Evolutionary conservation across 352 stramenopile species (phyloP).

Genomic region (Phytopythium sindhum): DNA sequence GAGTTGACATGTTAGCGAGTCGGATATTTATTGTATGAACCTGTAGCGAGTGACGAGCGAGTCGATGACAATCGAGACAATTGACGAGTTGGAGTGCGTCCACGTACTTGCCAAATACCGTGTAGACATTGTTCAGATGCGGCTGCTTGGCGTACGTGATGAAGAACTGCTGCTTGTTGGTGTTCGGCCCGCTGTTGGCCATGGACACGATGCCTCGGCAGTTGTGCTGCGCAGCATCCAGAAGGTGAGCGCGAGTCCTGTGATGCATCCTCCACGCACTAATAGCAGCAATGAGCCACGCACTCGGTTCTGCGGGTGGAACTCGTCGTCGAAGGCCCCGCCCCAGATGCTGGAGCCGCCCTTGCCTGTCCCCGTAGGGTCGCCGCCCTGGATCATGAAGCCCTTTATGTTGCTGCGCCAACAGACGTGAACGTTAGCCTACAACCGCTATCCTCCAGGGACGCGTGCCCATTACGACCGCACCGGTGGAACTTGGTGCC

Average conservation of each 20-base stretch:
- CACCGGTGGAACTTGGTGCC: conserved; percentile 90
- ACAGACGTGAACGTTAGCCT: background rate
- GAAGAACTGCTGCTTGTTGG: conserved; percentile 97
- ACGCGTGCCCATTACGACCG: conserved; percentile 7
- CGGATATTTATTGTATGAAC: conserved; percentile 1
- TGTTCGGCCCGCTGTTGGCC: conserved; percentile 91
- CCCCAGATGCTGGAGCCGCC: conserved; percentile 90
- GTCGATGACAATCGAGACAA: background rate
- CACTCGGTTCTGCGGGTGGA: conserved; percentile 86
- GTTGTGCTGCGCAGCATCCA: conserved; percentile 61
- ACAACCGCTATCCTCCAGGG: background rate
- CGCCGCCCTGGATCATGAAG: conserved; percentile 89
- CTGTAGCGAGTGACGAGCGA: background rate
- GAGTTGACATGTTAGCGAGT: background rate
- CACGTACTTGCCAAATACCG: conserved; percentile 93
- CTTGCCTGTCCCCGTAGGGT: conserved; percentile 90
- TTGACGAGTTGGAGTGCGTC: background rate
- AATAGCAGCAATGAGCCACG: conserved; percentile 2
- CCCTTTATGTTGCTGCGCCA: conserved; percentile 75
- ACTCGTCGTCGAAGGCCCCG: conserved; percentile 89
- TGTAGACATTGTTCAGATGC: conserved; percentile 98
- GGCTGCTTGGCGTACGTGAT: conserved; percentile 96
- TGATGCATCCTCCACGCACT: background rate
- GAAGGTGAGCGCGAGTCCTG: conserved; percentile 11
- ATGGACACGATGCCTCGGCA: conserved; percentile 90